These are phyloP conservation scores for Hippophae gyantsensis DNA, from an alignment of 306 rosid genomes.

Conservation along the genomic window DNA sequence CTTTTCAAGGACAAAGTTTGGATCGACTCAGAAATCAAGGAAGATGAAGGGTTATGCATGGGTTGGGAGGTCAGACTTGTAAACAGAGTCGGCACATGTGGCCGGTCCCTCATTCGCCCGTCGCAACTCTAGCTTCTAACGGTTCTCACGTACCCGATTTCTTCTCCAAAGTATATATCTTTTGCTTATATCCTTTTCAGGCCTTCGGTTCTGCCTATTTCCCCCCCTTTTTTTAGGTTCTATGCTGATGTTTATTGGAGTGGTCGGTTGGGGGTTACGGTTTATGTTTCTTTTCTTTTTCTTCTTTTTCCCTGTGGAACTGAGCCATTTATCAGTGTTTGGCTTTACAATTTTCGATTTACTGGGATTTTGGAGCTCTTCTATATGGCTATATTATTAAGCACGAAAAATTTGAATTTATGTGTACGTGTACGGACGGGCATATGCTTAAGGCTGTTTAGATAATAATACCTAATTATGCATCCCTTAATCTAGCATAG, in stretches of 20 bases:
- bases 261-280: not conserved
- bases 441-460: no score
- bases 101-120: conserved; percentile 76
- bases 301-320: no score
- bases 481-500: no score
- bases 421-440: no score
- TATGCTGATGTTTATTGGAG: not conserved
- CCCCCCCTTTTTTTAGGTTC: not conserved
- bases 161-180: conserved; percentile 48
- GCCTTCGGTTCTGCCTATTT: not conserved
- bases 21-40: conserved; percentile 54
- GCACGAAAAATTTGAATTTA: no score
- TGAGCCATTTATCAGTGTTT: no score
- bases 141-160: conserved; percentile 50
- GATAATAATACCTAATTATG: no score
- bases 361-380: no score
- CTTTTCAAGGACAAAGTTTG: conserved; percentile 50
- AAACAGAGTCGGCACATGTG: conserved; percentile 97
- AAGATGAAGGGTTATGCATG: conserved; percentile 93
- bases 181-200: not conserved
- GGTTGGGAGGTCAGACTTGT: conserved; percentile 74
- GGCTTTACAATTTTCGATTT: no score
- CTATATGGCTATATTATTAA: no score
- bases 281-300: no score
- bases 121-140: conserved; percentile 64